Percentiles rank a stretch among this genome's conserved stretches.
Conservation (phyloP, 1,139 yeast genomes). For the Hanseniaspora uvarum region DNA sequence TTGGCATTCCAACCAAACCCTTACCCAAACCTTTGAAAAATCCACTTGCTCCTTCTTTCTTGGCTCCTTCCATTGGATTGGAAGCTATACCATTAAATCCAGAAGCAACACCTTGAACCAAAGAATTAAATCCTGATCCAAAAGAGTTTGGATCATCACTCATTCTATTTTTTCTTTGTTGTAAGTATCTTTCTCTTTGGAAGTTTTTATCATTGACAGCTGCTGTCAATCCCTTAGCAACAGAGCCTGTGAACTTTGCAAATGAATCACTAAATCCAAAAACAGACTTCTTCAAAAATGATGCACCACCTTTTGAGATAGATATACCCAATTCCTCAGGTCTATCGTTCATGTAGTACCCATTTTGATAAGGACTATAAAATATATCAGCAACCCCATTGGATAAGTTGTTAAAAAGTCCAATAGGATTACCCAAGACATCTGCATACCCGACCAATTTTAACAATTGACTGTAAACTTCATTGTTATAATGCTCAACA, state of each 20-base stretch:
- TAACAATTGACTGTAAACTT: constrained; percentile 83
- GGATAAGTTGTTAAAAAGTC: constrained; percentile 80
- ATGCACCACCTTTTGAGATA: constrained; percentile 87
- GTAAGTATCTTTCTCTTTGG: constrained; percentile 69
- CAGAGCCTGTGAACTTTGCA: constrained; percentile 83
- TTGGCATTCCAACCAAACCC: constrained; percentile 90
- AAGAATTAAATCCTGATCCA: constrained; percentile 78
- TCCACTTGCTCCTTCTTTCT: constrained; percentile 75
- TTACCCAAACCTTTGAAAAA: constrained; percentile 88
- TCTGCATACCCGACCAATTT: constrained; percentile 94
- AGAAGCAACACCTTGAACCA: constrained; percentile 74
- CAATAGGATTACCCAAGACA: constrained; percentile 92
- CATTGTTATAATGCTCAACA: constrained; percentile 81
- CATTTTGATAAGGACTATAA: constrained; percentile 86
- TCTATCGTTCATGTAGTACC: constrained; percentile 82
- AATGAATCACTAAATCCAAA: constrained; percentile 91
- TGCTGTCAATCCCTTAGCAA: constrained; percentile 86
- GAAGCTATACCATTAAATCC: constrained; percentile 85
- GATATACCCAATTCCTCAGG: constrained; percentile 96
- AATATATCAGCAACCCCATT: constrained; percentile 94
- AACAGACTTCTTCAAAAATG: constrained; percentile 87
- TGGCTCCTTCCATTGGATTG: constrained; percentile 85
- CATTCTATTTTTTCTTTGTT: constrained; percentile 67
- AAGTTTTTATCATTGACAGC: constrained; percentile 80
- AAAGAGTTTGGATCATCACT: constrained; percentile 84